Conservation (phyloP, 345 rosid genomes). For the Eucalyptus pauciflora region DNA sequence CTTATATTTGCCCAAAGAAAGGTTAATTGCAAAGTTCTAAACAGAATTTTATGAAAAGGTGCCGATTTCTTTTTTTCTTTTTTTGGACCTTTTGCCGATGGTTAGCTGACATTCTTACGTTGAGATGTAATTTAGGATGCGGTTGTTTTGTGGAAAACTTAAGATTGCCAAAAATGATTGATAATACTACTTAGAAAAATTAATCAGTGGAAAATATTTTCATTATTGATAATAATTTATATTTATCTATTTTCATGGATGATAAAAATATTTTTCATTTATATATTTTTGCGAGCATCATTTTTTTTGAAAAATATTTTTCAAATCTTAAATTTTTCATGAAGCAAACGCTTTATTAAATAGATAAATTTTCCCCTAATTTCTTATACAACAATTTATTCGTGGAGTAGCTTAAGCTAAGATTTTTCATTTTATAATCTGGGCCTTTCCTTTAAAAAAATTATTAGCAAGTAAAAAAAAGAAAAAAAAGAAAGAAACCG, state of each 20-base stretch:
- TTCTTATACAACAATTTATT: background rate
- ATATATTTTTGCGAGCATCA: too few species aligned
- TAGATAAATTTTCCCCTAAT: background rate
- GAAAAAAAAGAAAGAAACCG: fast-evolving
- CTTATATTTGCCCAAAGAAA: background rate
- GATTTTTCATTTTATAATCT: background rate
- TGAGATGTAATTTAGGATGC: background rate
- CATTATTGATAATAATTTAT: too few species aligned
- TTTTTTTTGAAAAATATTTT: too few species aligned
- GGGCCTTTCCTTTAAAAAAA: background rate
- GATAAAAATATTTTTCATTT: fast-evolving
- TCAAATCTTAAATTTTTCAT: fast-evolving
- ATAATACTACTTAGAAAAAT: too few species aligned
- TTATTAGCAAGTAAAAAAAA: background rate
- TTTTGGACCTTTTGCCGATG: background rate
- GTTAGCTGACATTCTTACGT: background rate
- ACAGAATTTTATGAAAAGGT: background rate
- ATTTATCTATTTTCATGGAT: fast-evolving
- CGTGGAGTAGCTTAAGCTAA: background rate
- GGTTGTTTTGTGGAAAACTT: background rate
- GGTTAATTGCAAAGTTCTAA: background rate
- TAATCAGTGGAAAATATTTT: fast-evolving
- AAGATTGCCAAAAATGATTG: too few species aligned
- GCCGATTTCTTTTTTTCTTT: background rate
- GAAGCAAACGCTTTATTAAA: background rate